Evolutionary conservation across 352 stramenopile genomes (phyloP).

Genomic region (Phytophthora agathidicida): DNA sequence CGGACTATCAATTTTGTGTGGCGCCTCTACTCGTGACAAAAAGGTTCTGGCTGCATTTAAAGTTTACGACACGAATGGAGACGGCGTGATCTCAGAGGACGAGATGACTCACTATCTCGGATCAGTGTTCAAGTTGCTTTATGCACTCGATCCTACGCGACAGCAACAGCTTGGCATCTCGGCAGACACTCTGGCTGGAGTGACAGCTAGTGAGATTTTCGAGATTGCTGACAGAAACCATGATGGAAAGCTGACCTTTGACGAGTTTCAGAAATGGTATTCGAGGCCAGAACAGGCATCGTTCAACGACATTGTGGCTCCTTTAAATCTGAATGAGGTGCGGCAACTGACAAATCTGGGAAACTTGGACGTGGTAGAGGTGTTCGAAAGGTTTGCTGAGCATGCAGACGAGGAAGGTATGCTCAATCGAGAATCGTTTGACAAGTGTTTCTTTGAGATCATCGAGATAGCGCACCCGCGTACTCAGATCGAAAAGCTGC

Average conservation of each 20-base stretch:
- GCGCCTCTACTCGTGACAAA: constrained; percentile 52
- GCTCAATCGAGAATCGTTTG: constrained; percentile 70
- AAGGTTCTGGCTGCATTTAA: constrained; percentile 85
- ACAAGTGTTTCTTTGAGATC: constrained; percentile 76
- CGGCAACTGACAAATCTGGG: constrained; percentile 83
- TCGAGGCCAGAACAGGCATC: constrained; percentile 63
- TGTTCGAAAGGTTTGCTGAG: constrained; percentile 88
- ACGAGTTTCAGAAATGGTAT: constrained; percentile 90
- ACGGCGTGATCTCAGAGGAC: constrained; percentile 83
- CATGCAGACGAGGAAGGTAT: constrained; percentile 63
- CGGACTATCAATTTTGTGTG: constrained; percentile 74
- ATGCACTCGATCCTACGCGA: constrained; percentile 68
- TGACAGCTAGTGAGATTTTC: constrained; percentile 86
- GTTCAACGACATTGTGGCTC: constrained; percentile 77
- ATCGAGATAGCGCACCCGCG: constrained; percentile 70
- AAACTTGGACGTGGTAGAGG: constrained; percentile 82
- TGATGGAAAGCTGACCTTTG: constrained; percentile 83
- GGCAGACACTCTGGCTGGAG: constrained; percentile 61
- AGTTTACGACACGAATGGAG: constrained; percentile 83
- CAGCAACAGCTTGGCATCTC: constrained; percentile 65
- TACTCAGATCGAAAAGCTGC: constrained; percentile 67
- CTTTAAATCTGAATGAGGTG: constrained; percentile 83
- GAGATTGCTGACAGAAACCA: constrained; percentile 84
- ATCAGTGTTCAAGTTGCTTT: constrained; percentile 85
- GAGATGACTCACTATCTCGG: constrained; percentile 90